phyloP scores from a whole-genome alignment of 129 eudicot genomes.

The Helichrysum umbraculigerum region DNA sequence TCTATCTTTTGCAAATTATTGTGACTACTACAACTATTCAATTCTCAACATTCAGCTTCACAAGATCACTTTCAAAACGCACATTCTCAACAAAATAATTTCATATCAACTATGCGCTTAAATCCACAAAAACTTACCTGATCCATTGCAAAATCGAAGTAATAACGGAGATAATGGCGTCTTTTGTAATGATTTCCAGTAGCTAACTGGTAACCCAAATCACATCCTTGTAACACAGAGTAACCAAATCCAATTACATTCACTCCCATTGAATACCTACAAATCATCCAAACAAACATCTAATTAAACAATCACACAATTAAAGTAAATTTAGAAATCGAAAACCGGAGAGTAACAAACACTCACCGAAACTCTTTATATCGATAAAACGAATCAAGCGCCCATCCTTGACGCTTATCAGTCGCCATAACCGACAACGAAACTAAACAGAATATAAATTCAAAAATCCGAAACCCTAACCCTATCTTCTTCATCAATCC shows the following conservation, averaged over 20 bases:
- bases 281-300: background rate
- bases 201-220: constrained; percentile 54
- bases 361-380: constrained; percentile 81
- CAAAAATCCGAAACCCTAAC: constrained; percentile 75
- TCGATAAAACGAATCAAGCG: constrained; percentile 80
- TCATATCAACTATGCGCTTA: background rate
- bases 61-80: background rate
- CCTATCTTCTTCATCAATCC: constrained; percentile 59
- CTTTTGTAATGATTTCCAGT: constrained; percentile 47
- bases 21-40: background rate
- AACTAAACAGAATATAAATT: constrained; percentile 62
- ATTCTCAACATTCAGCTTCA: too few species aligned
- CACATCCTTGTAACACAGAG: constrained; percentile 60
- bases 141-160: constrained; percentile 73
- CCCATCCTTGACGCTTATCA: constrained; percentile 85
- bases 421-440: constrained; percentile 93
- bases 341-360: background rate
- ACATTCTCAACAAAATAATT: background rate
- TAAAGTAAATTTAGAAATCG: background rate
- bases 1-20: background rate
- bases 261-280: constrained; percentile 79
- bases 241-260: constrained; percentile 79
- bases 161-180: constrained; percentile 41
- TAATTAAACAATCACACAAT: background rate
- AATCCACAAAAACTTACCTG: constrained; percentile 51